These are phyloP conservation scores for Sphagnum tenellum DNA, from an alignment of 225 moss, liverwort and hornwort genomes.

Conservation along the genomic window DNA sequence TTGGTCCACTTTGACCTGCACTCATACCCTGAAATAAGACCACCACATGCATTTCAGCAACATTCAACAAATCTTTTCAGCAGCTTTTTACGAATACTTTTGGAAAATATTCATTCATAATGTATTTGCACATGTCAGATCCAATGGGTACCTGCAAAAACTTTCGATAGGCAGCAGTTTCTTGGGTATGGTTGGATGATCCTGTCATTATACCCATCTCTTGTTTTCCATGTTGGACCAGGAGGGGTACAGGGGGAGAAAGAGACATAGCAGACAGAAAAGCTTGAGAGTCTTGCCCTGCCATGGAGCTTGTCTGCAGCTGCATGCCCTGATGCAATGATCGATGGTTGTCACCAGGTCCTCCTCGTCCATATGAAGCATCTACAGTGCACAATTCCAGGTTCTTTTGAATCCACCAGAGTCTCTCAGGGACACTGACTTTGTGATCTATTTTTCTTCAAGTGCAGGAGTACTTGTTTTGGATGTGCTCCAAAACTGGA, in stretches of 20 bases:
- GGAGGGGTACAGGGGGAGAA: slow-evolving; percentile 58
- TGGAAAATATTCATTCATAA: no score
- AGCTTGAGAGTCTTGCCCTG: slow-evolving; percentile 62
- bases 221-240: slow-evolving; percentile 52
- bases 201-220: slow-evolving; percentile 57
- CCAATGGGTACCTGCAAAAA: slow-evolving; percentile 45
- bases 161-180: slow-evolving; percentile 63
- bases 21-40: slow-evolving; percentile 38
- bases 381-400: slow-evolving; percentile 53
- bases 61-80: no score
- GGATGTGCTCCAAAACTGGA: slow-evolving; percentile 33
- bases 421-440: slow-evolving; percentile 74
- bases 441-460: slow-evolving; percentile 70
- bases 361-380: slow-evolving; percentile 43
- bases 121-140: no score
- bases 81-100: no score
- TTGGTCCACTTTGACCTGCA: slow-evolving; percentile 64
- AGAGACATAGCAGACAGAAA: slow-evolving; percentile 73
- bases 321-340: slow-evolving; percentile 50
- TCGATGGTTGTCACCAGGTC: slow-evolving; percentile 42
- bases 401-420: slow-evolving; percentile 79
- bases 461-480: slow-evolving; percentile 69
- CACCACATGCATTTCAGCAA: slow-evolving; percentile 3
- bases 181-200: slow-evolving; percentile 48
- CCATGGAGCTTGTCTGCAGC: slow-evolving; percentile 50